A percentile compares a stretch with the other conserved stretches of the same genome.
Evolutionary conservation across 495 filamentous ascomycete genomes (phyloP).

Genomic region (Tuber brumale): DNA sequence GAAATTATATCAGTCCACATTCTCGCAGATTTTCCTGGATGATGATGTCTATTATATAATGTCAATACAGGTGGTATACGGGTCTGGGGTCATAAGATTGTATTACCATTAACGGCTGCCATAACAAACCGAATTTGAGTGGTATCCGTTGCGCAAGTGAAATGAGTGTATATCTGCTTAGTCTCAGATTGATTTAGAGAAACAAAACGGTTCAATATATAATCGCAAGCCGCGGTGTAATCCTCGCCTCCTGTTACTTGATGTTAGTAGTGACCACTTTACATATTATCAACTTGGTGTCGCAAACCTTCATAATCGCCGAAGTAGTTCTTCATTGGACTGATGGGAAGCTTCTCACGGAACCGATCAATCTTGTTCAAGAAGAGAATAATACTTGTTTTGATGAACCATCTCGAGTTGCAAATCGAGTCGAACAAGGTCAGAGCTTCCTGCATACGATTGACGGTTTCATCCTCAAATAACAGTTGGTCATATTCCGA

Average conservation of each 20-base stretch:
- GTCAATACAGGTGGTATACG: conserved; percentile 12
- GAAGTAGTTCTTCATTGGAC: conserved; percentile 99
- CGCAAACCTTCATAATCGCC: conserved; percentile 78
- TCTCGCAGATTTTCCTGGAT: conserved; percentile 99
- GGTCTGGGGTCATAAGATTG: conserved; percentile 15
- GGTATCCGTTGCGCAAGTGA: conserved; percentile 97
- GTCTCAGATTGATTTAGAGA: conserved; percentile 96
- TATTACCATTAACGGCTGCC: conserved; percentile 93
- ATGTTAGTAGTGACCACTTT: conserved; percentile 41
- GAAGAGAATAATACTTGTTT: conserved; percentile 98
- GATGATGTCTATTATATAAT: conserved; percentile 71
- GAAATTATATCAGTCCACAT: conserved; percentile 85
- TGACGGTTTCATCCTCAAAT: conserved; percentile 90
- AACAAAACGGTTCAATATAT: conserved; percentile 95
- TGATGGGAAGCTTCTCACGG: conserved; percentile 98
- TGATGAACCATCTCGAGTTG: conserved; percentile 98
- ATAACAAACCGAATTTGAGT: conserved; percentile 99
- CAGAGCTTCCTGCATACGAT: conserved; percentile 98
- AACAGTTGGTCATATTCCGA: conserved; percentile 98
- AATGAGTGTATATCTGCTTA: conserved; percentile 99
- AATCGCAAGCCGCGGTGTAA: conserved; percentile 88
- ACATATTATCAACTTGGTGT: conserved; percentile 14
- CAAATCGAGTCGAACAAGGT: conserved; percentile 99
- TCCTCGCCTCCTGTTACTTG: conserved; percentile 63
- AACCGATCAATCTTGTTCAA: conserved; percentile 99